Evolutionary conservation across 1,284 basidiomycete genomes (phyloP).

Genomic region (Gymnopus androsaceus): DNA sequence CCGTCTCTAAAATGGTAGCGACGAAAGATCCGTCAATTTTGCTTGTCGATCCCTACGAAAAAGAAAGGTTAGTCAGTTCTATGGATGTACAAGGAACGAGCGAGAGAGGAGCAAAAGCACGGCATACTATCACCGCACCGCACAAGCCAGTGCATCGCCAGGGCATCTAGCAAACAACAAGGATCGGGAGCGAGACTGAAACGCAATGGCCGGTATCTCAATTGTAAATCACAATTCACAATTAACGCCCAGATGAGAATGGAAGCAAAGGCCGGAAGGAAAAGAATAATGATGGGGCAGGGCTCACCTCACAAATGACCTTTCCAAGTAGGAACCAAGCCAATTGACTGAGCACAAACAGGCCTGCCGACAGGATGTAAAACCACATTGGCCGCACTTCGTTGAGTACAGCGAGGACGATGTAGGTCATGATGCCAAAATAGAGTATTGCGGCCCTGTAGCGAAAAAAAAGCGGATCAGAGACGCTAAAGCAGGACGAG

Average conservation of each 20-base stretch:
- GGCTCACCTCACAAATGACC: conserved; percentile 70
- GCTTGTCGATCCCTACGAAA: conserved; percentile 51
- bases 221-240: no score
- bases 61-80: neutral
- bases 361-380: conserved; percentile 62
- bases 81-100: neutral
- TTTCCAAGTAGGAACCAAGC: conserved; percentile 77
- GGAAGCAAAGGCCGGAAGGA: no score
- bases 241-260: no score
- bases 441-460: conserved; percentile 67
- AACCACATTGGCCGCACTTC: conserved; percentile 75
- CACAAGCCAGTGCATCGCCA: no score
- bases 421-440: conserved; percentile 72
- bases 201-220: no score
- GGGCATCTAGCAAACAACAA: no score
- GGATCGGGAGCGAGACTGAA: no score
- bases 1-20: conserved; percentile 76
- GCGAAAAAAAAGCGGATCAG: conserved; percentile 8
- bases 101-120: no score
- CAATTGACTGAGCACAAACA: conserved; percentile 77
- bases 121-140: no score
- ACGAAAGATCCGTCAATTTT: conserved; percentile 83
- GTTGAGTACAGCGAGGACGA: conserved; percentile 69
- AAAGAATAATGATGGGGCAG: conserved; percentile 3
- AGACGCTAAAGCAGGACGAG: conserved; percentile 1